phyloP scores from a whole-genome alignment of 257 asterid species.

The Solanum rostratum region DNA sequence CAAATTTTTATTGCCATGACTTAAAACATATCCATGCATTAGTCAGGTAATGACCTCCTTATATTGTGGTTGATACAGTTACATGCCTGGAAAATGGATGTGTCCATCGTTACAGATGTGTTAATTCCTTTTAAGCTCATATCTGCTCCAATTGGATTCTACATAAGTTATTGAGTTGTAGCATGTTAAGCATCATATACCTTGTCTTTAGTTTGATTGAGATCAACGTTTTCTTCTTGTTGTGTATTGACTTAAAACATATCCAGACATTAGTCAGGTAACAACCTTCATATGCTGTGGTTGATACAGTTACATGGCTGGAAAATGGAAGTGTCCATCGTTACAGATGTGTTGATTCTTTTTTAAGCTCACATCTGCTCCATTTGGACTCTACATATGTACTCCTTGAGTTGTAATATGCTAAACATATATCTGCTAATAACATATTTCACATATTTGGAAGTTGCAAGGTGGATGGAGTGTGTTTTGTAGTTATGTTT shows the following conservation, averaged over 20 bases:
- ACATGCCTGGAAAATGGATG: conserved; percentile 46
- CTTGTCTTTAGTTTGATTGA: no score
- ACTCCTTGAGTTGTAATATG: not conserved
- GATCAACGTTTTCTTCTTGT: not conserved
- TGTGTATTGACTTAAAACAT: conserved; percentile 16
- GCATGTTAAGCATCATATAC: not conserved
- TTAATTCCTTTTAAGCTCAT: conserved; percentile 18
- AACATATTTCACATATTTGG: not conserved
- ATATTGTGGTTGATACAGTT: conserved; percentile 46
- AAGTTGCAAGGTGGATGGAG: not conserved
- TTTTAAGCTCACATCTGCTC: conserved; percentile 46
- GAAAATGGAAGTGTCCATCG: conserved; percentile 43
- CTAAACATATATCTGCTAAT: not conserved
- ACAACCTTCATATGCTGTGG: conserved; percentile 27
- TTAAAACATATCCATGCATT: not conserved
- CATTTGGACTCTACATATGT: conserved; percentile 38
- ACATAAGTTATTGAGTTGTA: conserved; percentile 1
- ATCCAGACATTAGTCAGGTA: conserved; percentile 26
- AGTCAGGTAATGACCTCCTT: conserved; percentile 29
- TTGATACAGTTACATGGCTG: conserved; percentile 55
- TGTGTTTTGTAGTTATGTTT: not conserved
- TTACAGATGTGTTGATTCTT: conserved; percentile 34
- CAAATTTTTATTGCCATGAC: not conserved
- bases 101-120: conserved; percentile 59
- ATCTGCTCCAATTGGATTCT: conserved; percentile 64